Evolutionary conservation across 2,329 filamentous ascomycete species (phyloP), one percentile per base, ranked within the genome.

Genomic region (Xylariaceae sp.): DNA sequence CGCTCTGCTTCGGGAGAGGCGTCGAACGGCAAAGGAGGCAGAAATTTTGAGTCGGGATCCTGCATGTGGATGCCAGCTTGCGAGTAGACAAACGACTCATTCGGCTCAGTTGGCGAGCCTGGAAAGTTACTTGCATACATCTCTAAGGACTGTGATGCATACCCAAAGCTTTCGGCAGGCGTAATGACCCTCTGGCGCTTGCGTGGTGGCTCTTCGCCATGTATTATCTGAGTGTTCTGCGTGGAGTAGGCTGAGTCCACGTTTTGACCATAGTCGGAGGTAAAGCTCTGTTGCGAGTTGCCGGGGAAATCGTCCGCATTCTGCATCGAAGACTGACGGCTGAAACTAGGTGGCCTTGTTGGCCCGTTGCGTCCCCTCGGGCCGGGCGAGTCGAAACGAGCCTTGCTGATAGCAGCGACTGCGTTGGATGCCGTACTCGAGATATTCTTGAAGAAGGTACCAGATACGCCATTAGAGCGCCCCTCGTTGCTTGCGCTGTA

Each of bases 401-500:
- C 93, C 76, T 97, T 97, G 81, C 91, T 97, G 72, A 99, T 95
- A 53, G 94, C 93, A 57, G 92, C 92, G 51, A 99, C 90, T 23
- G 94, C 94, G 65, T 92, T 93, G 4, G 91, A 94, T 1, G 94
- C 92, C 1, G 92, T 96, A 59, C 86, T 89, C 3, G 93, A 97
- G 60, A 99, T 97, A 67, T 95, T 97, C 69, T 92, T 92, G 77
- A 99, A 97, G 70, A 97, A 97, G 1, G 94, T 97, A 15, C 92
- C 92, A 40, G 89, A 86, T 15, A 85, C 64, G 66, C 82, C 85
- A 64, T 84, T 85, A 10, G 80, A 75, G 43, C 91, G 82, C 42
- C 81, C 84, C 53, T 96, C 91, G 47, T 84, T 78, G 39, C 81
- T 83, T 41, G 84, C 81, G 61, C 88, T 96, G 74, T 97, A 97